phyloP scores from a whole-genome alignment of 2,329 filamentous ascomycete genomes.

The Sodiomyces alkalinus region DNA sequence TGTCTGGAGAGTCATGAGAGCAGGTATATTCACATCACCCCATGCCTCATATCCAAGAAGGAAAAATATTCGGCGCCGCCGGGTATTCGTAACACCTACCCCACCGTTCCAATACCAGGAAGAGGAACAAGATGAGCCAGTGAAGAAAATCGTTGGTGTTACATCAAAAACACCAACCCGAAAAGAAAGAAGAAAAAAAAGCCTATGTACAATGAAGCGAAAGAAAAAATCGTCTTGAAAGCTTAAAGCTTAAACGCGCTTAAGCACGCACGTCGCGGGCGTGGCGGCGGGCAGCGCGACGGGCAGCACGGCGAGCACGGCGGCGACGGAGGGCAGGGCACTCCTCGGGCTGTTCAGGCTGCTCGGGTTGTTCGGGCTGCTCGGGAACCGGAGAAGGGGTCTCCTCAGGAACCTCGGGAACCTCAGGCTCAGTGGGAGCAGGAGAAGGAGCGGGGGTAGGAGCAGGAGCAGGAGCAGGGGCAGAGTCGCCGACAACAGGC shows the following conservation, averaged over 20 bases:
- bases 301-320: slow-evolving; percentile 7
- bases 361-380: slow-evolving; percentile 2
- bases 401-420: slow-evolving; percentile 6
- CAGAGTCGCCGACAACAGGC: not conserved
- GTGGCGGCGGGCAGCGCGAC: slow-evolving; percentile 7
- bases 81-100: no score
- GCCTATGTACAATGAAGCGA: no score
- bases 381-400: slow-evolving; percentile 5
- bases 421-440: slow-evolving; percentile 8
- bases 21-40: no score
- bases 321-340: slow-evolving; percentile 2
- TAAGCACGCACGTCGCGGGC: slow-evolving; percentile 4
- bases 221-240: no score
- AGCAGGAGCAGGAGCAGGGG: slow-evolving; percentile 2
- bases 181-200: no score
- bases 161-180: not conserved
- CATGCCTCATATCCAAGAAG: no score
- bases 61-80: no score
- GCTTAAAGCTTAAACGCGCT: no score
- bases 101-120: no score
- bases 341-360: not conserved
- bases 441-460: slow-evolving; percentile 12
- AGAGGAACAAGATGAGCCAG: no score
- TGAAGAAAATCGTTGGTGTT: not conserved
- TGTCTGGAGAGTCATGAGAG: no score